These are phyloP conservation scores for Cenchrus fungigraminus DNA, from an alignment of 176 grass and related monocot species.

Conservation along the genomic window DNA sequence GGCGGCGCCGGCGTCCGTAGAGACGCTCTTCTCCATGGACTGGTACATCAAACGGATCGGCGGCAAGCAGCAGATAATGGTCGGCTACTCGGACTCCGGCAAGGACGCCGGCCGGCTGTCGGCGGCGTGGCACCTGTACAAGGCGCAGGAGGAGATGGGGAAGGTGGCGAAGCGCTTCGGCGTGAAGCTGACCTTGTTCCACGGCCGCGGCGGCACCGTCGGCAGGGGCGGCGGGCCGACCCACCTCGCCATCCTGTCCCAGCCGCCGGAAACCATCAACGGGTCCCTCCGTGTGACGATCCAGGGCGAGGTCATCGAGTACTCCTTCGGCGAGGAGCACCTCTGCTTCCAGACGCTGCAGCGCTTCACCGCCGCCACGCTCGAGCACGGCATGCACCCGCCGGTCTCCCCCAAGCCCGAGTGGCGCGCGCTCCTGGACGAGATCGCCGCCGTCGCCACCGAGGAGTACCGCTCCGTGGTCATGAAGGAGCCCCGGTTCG, in stretches of 20 bases:
- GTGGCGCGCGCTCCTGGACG: conserved; percentile 78
- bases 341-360: conserved; percentile 84
- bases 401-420: conserved; percentile 76
- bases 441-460: conserved; percentile 79
- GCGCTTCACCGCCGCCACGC: conserved; percentile 80
- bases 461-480: conserved; percentile 73
- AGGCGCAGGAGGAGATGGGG: conserved; percentile 72
- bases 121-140: conserved; percentile 84
- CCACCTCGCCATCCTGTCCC: conserved; percentile 89
- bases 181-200: conserved; percentile 86
- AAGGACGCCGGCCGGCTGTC: conserved; percentile 90
- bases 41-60: conserved; percentile 70
- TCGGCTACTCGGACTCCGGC: conserved; percentile 93
- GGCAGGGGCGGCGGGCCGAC: conserved; percentile 80
- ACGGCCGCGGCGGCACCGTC: conserved; percentile 78
- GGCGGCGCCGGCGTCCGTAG: conserved; percentile 53
- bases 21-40: conserved; percentile 67
- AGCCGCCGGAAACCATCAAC: conserved; percentile 82
- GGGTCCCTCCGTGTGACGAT: conserved; percentile 86
- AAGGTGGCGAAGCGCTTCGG: conserved; percentile 67
- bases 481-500: conserved; percentile 66
- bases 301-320: conserved; percentile 91
- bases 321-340: conserved; percentile 80
- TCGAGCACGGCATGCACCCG: conserved; percentile 90
- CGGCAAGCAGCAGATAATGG: conserved; percentile 89